phyloP scores from a whole-genome alignment of 345 rosid species.

The Sonneratia caseolaris region DNA sequence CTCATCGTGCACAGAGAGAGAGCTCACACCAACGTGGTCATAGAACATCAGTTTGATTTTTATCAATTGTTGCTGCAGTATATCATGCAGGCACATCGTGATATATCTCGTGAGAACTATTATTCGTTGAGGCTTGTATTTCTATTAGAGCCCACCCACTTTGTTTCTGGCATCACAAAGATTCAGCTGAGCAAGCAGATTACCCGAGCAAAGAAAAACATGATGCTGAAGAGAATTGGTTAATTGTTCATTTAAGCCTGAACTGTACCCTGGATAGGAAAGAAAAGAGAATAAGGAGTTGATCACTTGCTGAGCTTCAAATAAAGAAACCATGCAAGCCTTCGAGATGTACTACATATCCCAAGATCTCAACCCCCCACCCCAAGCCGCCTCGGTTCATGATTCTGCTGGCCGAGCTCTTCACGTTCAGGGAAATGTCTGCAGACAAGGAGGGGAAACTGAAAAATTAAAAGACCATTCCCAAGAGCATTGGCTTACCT shows the following conservation, averaged over 20 bases:
- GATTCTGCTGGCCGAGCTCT: slow-evolving; percentile 22
- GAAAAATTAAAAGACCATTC: neutral
- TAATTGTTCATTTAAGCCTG: neutral
- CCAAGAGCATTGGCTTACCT: no score
- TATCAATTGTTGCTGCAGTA: neutral
- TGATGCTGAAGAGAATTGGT: slow-evolving; percentile 4
- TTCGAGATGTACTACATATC: slow-evolving; percentile 15
- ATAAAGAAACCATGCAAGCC: neutral
- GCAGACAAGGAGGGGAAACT: neutral
- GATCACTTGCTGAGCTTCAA: slow-evolving; percentile 12
- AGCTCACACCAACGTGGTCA: neutral
- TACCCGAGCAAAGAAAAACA: slow-evolving; percentile 14
- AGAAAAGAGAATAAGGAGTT: neutral
- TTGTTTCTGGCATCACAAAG: slow-evolving; percentile 44
- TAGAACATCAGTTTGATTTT: no score
- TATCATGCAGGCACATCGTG: neutral
- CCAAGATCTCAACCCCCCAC: slow-evolving; percentile 21
- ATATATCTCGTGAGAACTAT: neutral
- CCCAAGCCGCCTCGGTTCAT: slow-evolving; percentile 8
- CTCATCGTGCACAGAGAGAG: neutral
- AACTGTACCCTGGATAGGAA: neutral
- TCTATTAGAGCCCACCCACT: slow-evolving; percentile 36
- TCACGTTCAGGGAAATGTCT: slow-evolving; percentile 29
- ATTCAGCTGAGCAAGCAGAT: slow-evolving; percentile 16
- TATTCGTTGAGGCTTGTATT: slow-evolving; percentile 21